Percentiles rank a stretch among this genome's conserved stretches.
Evolutionary conservation across 192 early-diverging fungal genomes (phyloP).

Genomic region (Pilobolus umbonatus): DNA sequence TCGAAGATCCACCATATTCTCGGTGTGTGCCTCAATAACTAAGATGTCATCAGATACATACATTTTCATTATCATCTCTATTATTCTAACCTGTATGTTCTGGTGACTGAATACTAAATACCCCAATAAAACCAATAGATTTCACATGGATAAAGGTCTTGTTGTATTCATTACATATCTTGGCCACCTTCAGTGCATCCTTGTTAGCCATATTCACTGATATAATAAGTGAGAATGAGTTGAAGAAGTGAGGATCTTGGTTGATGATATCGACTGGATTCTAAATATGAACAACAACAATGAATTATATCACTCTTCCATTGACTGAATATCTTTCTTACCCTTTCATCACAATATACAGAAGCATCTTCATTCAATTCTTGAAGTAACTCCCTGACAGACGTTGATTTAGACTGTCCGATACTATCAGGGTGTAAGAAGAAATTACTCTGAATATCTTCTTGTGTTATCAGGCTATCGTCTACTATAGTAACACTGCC

Average conservation of each 20-base stretch:
- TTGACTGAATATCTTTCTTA: conserved; percentile 24
- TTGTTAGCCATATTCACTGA: conserved; percentile 57
- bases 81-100: conserved; percentile 71
- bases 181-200: conserved; percentile 50
- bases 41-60: conserved; percentile 1
- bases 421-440: conserved; percentile 70
- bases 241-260: conserved; percentile 51
- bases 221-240: conserved; percentile 73
- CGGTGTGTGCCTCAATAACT: conserved; percentile 92
- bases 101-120: conserved; percentile 59
- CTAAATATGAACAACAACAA: conserved; percentile 15
- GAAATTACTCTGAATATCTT: conserved; percentile 86
- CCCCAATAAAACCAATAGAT: conserved; percentile 74
- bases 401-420: conserved; percentile 63
- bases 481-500: conserved; percentile 88
- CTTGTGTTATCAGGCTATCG: conserved; percentile 51
- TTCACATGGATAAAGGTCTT: conserved; percentile 69
- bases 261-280: conserved; percentile 45
- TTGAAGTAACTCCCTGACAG: conserved; percentile 56
- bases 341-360: conserved; percentile 56
- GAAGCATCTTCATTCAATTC: conserved; percentile 89
- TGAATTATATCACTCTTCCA: not conserved
- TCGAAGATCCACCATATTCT: conserved; percentile 72
- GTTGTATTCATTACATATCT: conserved; percentile 54
- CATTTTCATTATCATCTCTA: not conserved